These are phyloP conservation scores for Penstemon newberryi DNA, from an alignment of 257 asterid genomes.

Conservation along the genomic window DNA sequence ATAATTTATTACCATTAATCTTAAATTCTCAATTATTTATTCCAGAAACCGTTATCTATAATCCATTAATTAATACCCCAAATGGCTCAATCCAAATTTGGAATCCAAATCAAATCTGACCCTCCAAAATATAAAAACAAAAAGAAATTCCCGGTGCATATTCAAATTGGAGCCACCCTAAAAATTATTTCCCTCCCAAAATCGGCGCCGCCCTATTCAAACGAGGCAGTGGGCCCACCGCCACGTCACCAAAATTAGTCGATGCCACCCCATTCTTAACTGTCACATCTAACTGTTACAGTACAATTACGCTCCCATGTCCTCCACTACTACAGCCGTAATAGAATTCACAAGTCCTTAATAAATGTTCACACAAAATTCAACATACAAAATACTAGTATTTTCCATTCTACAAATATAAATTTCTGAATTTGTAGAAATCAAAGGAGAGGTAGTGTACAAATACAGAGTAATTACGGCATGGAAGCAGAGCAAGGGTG, in stretches of 20 bases:
- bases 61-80: too few species aligned
- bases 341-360: not conserved
- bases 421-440: too few species aligned
- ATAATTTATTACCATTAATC: too few species aligned
- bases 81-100: too few species aligned
- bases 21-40: too few species aligned
- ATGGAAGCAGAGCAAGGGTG: constrained; percentile 59
- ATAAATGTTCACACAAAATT: constrained; percentile 11
- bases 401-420: too few species aligned
- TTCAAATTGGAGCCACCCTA: too few species aligned
- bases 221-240: not conserved
- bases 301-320: not conserved
- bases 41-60: too few species aligned
- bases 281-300: constrained; percentile 34
- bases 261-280: constrained; percentile 68
- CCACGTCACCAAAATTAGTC: constrained; percentile 27
- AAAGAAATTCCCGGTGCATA: too few species aligned
- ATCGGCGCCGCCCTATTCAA: not conserved
- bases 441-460: too few species aligned
- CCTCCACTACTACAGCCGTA: constrained; percentile 9
- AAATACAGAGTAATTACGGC: not conserved
- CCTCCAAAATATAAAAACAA: too few species aligned
- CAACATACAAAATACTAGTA: not conserved
- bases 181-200: not conserved
- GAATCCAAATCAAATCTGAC: too few species aligned